phyloP scores from a whole-genome alignment of 305 asterid species.

The Fraxinus paxiana region DNA sequence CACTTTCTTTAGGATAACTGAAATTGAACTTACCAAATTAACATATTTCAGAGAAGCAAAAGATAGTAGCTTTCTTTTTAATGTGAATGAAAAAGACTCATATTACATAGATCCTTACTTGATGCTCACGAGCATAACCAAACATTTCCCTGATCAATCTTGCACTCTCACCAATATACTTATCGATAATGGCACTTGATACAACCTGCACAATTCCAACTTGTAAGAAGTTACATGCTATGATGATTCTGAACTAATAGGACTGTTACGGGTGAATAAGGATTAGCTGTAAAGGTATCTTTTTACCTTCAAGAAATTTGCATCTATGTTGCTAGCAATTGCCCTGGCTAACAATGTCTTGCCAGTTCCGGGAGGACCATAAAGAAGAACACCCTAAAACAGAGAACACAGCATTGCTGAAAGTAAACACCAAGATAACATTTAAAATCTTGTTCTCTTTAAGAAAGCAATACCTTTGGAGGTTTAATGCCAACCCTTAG shows the following conservation, averaged over 20 bases:
- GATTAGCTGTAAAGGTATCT: not conserved
- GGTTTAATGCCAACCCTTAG: constrained; percentile 92
- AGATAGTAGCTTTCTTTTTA: not conserved
- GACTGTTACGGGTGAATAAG: not conserved
- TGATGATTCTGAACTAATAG: not conserved
- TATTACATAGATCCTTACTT: constrained; percentile 40
- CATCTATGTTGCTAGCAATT: constrained; percentile 92
- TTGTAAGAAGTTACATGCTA: constrained; percentile 21
- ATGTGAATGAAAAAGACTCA: not conserved
- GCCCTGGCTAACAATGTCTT: constrained; percentile 96
- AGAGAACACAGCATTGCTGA: constrained; percentile 15
- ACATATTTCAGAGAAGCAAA: not conserved
- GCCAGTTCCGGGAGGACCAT: constrained; percentile 98
- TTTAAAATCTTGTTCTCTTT: not conserved
- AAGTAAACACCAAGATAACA: constrained; percentile 5
- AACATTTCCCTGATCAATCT: constrained; percentile 94
- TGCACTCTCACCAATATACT: constrained; percentile 96
- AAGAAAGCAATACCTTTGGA: constrained; percentile 57
- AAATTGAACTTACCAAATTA: constrained; percentile 4
- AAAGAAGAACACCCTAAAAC: constrained; percentile 85
- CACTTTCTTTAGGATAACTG: not conserved
- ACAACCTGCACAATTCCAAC: constrained; percentile 60
- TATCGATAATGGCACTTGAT: constrained; percentile 94
- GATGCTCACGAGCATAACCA: constrained; percentile 95
- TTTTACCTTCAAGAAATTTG: constrained; percentile 81